Evolutionary conservation across 805 yeast species (phyloP).

Genomic region (Ogataea pilisensis): DNA sequence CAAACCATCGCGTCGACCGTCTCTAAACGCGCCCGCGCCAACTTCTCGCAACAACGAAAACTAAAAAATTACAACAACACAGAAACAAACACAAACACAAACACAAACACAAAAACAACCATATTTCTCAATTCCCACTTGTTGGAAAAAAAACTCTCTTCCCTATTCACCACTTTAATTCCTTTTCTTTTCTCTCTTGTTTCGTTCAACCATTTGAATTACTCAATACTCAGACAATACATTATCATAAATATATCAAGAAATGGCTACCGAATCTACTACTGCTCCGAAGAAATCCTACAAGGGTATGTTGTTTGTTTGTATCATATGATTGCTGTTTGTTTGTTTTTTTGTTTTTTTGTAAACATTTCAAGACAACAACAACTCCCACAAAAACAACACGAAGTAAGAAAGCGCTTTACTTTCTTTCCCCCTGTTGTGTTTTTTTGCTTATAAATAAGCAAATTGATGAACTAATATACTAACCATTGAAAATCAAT

Average conservation of each 20-base stretch:
- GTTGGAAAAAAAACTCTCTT: not conserved
- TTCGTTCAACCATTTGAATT: not conserved
- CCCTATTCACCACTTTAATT: not conserved
- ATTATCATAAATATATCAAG: not conserved
- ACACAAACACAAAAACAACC: constrained; percentile 1
- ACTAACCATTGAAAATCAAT: too few species aligned
- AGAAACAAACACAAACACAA: constrained; percentile 1
- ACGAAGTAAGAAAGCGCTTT: too few species aligned
- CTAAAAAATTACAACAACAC: not conserved
- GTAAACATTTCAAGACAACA: too few species aligned
- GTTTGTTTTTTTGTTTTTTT: too few species aligned
- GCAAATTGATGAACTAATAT: not conserved
- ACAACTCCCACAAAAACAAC: too few species aligned
- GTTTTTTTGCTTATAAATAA: too few species aligned
- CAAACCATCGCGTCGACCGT: too few species aligned
- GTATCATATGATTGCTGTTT: too few species aligned
- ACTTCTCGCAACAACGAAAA: not conserved
- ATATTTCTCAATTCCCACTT: constrained; percentile 2
- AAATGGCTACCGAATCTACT: constrained; percentile 37
- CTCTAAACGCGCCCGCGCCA: too few species aligned
- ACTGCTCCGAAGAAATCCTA: constrained; percentile 37
- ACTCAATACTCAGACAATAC: not conserved
- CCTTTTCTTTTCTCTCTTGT: not conserved
- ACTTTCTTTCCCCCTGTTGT: not conserved
- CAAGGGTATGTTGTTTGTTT: constrained; percentile 38